A percentile compares a stretch with the other conserved stretches of the same genome.
These are phyloP conservation scores for Tricholoma flavovirens DNA, from an alignment of 768 basidiomycete genomes.

Conservation along the genomic window DNA sequence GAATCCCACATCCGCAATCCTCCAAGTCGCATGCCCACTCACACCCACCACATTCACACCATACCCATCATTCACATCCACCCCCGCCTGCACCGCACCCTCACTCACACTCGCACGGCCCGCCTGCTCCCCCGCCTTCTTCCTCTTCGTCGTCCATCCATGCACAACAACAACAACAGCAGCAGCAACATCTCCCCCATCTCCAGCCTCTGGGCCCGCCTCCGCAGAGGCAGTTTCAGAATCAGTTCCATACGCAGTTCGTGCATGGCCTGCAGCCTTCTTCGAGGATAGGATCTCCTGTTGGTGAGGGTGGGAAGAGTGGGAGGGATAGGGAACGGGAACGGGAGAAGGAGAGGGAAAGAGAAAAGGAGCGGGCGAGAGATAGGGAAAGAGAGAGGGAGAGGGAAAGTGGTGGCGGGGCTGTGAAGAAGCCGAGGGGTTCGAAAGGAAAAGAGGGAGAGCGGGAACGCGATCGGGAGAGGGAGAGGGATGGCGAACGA, in stretches of 20 bases:
- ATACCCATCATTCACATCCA: not conserved
- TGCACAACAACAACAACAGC: slow-evolving; percentile 2
- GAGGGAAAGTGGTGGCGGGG: not conserved
- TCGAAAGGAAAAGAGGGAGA: slow-evolving; percentile 9
- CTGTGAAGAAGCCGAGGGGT: slow-evolving; percentile 1
- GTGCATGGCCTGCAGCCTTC: slow-evolving; percentile 13
- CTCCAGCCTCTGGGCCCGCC: slow-evolving; percentile 2
- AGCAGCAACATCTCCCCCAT: not conserved
- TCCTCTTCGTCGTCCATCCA: not conserved
- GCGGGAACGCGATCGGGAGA: slow-evolving; percentile 3
- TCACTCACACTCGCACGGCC: not conserved
- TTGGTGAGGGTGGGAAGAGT: slow-evolving; percentile 13
- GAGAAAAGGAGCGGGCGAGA: slow-evolving; percentile 11
- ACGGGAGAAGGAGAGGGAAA: slow-evolving; percentile 11
- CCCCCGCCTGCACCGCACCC: not conserved
- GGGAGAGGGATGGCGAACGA: slow-evolving; percentile 4
- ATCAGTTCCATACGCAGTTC: slow-evolving; percentile 27
- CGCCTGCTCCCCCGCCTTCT: not conserved
- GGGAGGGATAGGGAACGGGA: slow-evolving; percentile 11
- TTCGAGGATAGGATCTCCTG: slow-evolving; percentile 15
- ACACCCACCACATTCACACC: slow-evolving; percentile 15
- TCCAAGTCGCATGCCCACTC: slow-evolving; percentile 1
- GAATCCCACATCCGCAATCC: not conserved
- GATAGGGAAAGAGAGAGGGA: slow-evolving; percentile 23
- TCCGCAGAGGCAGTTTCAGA: slow-evolving; percentile 25